phyloP scores from a whole-genome alignment of 495 filamentous ascomycete species.

The Baudoinia panamericana region DNA sequence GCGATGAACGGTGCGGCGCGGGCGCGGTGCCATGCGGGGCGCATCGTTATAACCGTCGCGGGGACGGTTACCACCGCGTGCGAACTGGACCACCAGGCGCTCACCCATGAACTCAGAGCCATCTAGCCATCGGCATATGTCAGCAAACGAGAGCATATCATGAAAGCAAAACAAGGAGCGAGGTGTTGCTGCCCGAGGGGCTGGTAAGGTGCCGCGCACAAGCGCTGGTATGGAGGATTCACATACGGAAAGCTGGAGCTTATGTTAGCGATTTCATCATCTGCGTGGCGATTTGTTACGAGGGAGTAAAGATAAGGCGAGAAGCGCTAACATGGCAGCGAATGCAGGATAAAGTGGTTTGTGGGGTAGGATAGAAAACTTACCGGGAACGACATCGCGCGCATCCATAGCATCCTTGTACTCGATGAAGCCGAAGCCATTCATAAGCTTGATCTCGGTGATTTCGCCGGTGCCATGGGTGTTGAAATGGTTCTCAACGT shows the following conservation, averaged over 20 bases:
- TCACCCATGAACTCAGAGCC: slow-evolving; percentile 97
- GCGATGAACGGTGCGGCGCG: slow-evolving; percentile 83
- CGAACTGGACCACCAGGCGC: slow-evolving; percentile 93
- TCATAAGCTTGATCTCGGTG: slow-evolving; percentile 98
- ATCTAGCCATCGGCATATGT: slow-evolving; percentile 44
- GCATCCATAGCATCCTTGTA: slow-evolving; percentile 97
- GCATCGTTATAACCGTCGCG: slow-evolving; percentile 60
- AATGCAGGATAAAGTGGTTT: background rate
- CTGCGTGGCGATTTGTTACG: background rate
- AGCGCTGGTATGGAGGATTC: slow-evolving; percentile 16
- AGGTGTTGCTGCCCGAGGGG: slow-evolving; percentile 7
- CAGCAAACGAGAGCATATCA: slow-evolving; percentile 23
- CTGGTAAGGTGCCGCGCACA: background rate
- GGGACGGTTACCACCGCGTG: slow-evolving; percentile 71
- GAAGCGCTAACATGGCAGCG: background rate
- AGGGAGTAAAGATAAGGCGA: background rate
- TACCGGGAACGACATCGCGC: slow-evolving; percentile 93
- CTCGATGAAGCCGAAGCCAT: slow-evolving; percentile 98
- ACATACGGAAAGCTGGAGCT: slow-evolving; percentile 38
- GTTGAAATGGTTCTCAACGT: slow-evolving; percentile 91
- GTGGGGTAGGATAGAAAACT: slow-evolving; percentile 30
- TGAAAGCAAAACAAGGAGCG: background rate
- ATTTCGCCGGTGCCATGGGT: slow-evolving; percentile 93
- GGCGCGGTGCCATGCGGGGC: slow-evolving; percentile 75
- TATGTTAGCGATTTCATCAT: slow-evolving; percentile 22